Evolutionary conservation across 192 early-diverging fungal genomes (phyloP).

Genomic region (Backusella psychrophila): DNA sequence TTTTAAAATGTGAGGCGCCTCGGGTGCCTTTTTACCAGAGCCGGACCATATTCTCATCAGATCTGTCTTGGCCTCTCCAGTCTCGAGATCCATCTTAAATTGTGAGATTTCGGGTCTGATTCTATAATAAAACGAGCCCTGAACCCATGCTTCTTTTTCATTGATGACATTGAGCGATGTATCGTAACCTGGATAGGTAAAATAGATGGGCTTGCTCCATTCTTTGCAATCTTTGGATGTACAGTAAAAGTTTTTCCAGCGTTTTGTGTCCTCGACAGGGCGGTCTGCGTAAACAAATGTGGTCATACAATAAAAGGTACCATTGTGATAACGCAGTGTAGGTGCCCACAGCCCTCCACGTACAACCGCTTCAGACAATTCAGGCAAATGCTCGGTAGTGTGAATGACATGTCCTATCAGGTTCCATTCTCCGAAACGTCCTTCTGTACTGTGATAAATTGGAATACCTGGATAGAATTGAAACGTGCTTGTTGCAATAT

Average conservation of each 20-base stretch:
- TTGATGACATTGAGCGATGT: neutral
- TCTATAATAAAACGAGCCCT: neutral
- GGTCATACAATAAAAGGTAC: neutral
- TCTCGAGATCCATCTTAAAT: neutral
- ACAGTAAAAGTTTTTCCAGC: neutral
- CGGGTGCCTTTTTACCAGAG: conserved; percentile 1
- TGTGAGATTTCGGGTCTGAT: neutral
- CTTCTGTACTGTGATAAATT: neutral
- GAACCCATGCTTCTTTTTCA: neutral
- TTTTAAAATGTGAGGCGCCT: neutral
- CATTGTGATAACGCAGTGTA: neutral
- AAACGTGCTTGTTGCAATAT: neutral
- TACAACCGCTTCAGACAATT: neutral
- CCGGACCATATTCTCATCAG: neutral
- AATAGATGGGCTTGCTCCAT: neutral
- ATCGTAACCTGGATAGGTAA: neutral
- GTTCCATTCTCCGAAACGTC: neutral
- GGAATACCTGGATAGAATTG: neutral
- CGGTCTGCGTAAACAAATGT: neutral
- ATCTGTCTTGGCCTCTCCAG: neutral
- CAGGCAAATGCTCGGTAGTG: neutral
- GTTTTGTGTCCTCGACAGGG: neutral
- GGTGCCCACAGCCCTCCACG: neutral
- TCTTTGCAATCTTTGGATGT: neutral
- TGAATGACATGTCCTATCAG: neutral